Conservation (phyloP, 1,139 yeast genomes). For the Yamadazyma dendronema region DNA sequence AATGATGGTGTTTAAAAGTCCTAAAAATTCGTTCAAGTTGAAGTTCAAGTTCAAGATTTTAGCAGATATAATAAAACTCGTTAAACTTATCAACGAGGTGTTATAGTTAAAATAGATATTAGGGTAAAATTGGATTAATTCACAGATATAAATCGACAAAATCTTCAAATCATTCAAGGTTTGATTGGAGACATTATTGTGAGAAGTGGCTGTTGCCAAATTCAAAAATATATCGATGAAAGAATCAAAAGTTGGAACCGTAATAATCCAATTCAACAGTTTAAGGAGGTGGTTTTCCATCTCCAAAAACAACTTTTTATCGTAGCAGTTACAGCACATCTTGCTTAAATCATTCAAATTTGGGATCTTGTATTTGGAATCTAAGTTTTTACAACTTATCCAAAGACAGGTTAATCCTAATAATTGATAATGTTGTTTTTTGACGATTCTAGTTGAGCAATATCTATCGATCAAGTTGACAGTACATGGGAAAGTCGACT, state of each 20-base stretch:
- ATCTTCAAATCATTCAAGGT: conserved; percentile 45
- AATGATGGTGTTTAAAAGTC: conserved; percentile 12
- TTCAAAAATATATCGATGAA: conserved; percentile 56
- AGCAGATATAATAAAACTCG: conserved; percentile 38
- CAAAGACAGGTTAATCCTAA: conserved; percentile 71
- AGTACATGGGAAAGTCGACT: conserved; percentile 53
- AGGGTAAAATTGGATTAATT: conserved; percentile 62
- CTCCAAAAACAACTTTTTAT: conserved; percentile 57
- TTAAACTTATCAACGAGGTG: conserved; percentile 56
- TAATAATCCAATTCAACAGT: conserved; percentile 55
- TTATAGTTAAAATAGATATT: conserved; percentile 55
- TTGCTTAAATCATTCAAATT: conserved; percentile 52
- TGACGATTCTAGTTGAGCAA: conserved; percentile 48
- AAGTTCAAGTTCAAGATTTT: conserved; percentile 25
- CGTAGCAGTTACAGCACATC: conserved; percentile 64
- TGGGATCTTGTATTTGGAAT: conserved; percentile 66
- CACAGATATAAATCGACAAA: conserved; percentile 62
- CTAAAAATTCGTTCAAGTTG: conserved; percentile 22
- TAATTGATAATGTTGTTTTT: conserved; percentile 60
- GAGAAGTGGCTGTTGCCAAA: conserved; percentile 6
- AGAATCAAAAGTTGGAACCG: conserved; percentile 58
- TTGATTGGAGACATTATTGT: conserved; percentile 6
- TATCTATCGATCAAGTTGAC: conserved; percentile 55
- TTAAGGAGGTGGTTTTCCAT: conserved; percentile 69
- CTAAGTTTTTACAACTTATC: conserved; percentile 73